Evolutionary conservation across 305 asterid genomes (phyloP).

Genomic region (Solanum chacoense): DNA sequence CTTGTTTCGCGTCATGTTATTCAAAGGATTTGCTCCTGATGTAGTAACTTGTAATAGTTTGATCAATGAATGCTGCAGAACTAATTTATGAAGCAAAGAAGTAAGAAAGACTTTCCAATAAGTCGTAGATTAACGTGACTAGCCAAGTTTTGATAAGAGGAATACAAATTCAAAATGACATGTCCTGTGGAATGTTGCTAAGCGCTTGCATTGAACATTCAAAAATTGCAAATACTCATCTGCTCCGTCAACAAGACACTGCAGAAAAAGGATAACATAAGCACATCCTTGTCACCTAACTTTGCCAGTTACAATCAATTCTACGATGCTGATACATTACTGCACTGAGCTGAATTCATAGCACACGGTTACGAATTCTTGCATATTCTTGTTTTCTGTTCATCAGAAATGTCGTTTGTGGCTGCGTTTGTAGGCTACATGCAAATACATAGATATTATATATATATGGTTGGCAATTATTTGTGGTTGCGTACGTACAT

Average conservation of each 20-base stretch:
- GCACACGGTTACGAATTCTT: no score
- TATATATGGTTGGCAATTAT: no score
- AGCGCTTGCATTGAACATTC: constrained; percentile 64
- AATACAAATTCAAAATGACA: constrained; percentile 4
- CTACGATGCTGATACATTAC: not conserved
- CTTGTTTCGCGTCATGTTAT: constrained; percentile 64
- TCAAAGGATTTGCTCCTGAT: constrained; percentile 68
- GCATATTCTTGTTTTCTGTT: no score
- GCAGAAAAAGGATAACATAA: constrained; percentile 8
- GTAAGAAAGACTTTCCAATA: not conserved
- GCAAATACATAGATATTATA: no score
- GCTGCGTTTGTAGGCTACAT: no score
- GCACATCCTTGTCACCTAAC: not conserved
- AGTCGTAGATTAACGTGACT: not conserved
- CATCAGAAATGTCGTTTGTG: no score
- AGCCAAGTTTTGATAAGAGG: not conserved
- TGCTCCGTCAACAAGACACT: constrained; percentile 89
- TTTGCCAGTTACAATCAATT: not conserved
- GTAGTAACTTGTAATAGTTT: constrained; percentile 73
- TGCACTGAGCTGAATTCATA: not conserved
- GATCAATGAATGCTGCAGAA: constrained; percentile 84
- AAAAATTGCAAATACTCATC: constrained; percentile 88
- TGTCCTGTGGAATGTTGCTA: constrained; percentile 40
- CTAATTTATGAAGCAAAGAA: constrained; percentile 10
- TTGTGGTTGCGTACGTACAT: no score